Percentiles rank a stretch among this genome's conserved stretches.
Conservation (phyloP, 345 rosid genomes). For the Sisymbrium altissimum region DNA sequence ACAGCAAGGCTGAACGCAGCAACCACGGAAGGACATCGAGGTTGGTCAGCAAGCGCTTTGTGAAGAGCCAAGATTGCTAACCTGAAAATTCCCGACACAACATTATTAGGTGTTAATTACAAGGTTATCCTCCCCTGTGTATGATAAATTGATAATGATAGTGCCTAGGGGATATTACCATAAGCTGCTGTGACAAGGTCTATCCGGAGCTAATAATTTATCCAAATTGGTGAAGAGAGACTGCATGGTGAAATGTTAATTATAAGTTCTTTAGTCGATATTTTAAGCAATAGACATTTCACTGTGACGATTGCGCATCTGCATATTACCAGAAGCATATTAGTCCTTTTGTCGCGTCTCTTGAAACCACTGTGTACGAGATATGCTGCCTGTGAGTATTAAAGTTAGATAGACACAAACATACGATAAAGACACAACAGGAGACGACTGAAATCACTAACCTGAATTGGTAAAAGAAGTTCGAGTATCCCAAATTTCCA, state of each 20-base stretch:
- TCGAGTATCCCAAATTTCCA: constrained; percentile 92
- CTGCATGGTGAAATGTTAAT: constrained; percentile 46
- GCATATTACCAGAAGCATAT: constrained; percentile 71
- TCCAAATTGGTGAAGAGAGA: constrained; percentile 68
- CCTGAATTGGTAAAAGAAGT: constrained; percentile 80
- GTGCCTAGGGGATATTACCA: constrained; percentile 37
- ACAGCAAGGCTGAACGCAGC: constrained; percentile 71
- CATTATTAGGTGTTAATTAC: background rate
- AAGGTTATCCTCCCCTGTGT: background rate
- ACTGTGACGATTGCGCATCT: background rate
- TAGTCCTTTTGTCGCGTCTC: constrained; percentile 78
- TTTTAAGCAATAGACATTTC: too few relatives aligned
- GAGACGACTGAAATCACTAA: constrained; percentile 14
- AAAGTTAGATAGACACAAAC: constrained; percentile 26
- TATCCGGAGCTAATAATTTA: constrained; percentile 73
- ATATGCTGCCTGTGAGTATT: constrained; percentile 65
- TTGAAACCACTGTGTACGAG: constrained; percentile 55
- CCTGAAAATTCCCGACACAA: constrained; percentile 41
- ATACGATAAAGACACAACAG: background rate
- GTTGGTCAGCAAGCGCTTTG: constrained; percentile 56
- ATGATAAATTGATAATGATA: too few relatives aligned
- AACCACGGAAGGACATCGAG: constrained; percentile 68
- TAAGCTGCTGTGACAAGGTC: constrained; percentile 80
- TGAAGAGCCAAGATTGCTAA: constrained; percentile 72
- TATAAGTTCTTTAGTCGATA: background rate